These are phyloP conservation scores for Gypsophila paniculata DNA, from an alignment of 179 eudicot genomes.

Conservation along the genomic window DNA sequence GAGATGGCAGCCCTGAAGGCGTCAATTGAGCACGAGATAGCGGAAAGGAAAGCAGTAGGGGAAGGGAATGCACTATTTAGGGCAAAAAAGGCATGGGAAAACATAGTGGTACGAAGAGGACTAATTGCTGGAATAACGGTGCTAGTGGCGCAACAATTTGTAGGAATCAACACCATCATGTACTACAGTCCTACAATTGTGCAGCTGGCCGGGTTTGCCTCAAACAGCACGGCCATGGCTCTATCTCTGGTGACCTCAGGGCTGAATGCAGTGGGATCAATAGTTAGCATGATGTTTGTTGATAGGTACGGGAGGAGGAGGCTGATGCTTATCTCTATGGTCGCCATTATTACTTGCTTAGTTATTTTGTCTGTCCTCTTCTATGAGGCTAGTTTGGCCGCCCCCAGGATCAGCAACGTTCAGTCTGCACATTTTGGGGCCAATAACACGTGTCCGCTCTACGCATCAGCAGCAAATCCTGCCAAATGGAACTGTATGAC, in stretches of 20 bases:
- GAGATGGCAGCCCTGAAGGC: constrained; percentile 52
- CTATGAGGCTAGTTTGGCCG: constrained; percentile 36
- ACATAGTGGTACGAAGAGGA: constrained; percentile 54
- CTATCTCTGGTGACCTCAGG: constrained; percentile 80
- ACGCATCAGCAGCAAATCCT: constrained; percentile 26
- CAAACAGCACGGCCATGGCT: constrained; percentile 68
- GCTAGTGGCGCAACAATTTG: constrained; percentile 79
- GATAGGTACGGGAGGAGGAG: constrained; percentile 69
- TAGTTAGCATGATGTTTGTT: constrained; percentile 60
- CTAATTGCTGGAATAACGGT: constrained; percentile 70
- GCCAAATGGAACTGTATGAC: constrained; percentile 63
- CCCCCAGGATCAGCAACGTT: constrained; percentile 40
- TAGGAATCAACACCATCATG: constrained; percentile 87
- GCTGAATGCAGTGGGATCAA: constrained; percentile 61
- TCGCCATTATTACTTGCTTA: constrained; percentile 54
- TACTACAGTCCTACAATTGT: constrained; percentile 83
- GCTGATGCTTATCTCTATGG: constrained; percentile 65
- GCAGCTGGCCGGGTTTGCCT: constrained; percentile 76
- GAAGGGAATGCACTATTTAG: constrained; percentile 33
- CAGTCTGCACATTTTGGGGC: constrained; percentile 53
- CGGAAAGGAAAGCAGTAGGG: constrained; percentile 38
- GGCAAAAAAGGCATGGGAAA: constrained; percentile 50
- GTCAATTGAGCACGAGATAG: constrained; percentile 55
- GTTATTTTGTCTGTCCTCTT: constrained; percentile 47
- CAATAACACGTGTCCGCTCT: constrained; percentile 54